Evolutionary conservation across 441 rosid genomes (phyloP), one percentile per base, ranked within the genome.

Genomic region (Syzygium malaccense): DNA sequence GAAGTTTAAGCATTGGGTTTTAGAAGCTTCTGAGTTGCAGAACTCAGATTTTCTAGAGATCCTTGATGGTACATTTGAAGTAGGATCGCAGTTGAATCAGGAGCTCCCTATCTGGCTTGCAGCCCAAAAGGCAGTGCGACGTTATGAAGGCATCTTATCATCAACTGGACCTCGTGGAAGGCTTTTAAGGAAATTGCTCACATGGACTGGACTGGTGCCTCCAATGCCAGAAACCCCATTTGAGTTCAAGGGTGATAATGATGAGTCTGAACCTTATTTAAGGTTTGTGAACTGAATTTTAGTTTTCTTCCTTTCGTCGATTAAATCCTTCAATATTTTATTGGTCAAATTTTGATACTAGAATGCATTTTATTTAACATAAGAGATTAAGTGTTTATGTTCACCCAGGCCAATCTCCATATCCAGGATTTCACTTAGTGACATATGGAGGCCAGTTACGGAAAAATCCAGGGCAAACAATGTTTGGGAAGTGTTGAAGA

Each of bases 401-500:
- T 89, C 86, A 80, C 87, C 90, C 95, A 96, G 99, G 95, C 97
- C 99, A 19, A 96, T 91, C 33, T 94, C 93, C 92, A 93, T 98
- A 90, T 95, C 99, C 90, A 97, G 99, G 95, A 96, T 98, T 93
- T 95, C 99, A 87, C 95, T 97, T 58, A 93, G 93, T 92, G 99
- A 98, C 92, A 94, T 95, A 90, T 98, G 99, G 99, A 96, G 92
- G 92, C 99, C 99, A 79, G 98, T 99, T 66, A 91, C 94, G 51
- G 94, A 95, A 92, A 94, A 94, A 92, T 93, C 88, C 88, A 93
- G 95, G 84, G 94, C 96, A 90, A 95, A 95, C 91, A 92, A 95
- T 93, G 62, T 93, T 58, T 96, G 99, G 99, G 94, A 95, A 92
- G 94, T 92, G 91, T 88, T 96, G 55, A 96, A 94, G 93, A 95